phyloP scores from a whole-genome alignment of 495 filamentous ascomycete species.

The Neurospora hispaniola region DNA sequence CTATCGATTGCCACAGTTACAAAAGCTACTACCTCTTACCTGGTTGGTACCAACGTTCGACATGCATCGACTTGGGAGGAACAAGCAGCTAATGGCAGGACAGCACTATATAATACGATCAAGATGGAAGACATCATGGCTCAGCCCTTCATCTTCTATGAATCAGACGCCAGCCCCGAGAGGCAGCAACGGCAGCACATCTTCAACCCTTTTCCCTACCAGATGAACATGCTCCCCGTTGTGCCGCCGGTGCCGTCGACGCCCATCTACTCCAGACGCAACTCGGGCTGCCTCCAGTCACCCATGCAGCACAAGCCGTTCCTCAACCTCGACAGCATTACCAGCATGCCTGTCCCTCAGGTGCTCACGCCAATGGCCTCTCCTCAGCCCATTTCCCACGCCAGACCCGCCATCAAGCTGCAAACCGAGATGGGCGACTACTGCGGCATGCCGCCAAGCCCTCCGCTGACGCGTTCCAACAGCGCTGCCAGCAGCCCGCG shows the following conservation, averaged over 20 bases:
- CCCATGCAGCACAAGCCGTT: conserved; percentile 52
- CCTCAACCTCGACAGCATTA: conserved; percentile 10
- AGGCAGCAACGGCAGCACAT: conserved; percentile 77
- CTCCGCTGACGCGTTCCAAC: conserved; percentile 73
- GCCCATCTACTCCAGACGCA: conserved; percentile 65
- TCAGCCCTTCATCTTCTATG: conserved; percentile 89
- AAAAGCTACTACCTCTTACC: conserved; percentile 5
- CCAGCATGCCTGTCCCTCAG: conserved; percentile 38
- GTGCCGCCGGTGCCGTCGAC: conserved; percentile 48
- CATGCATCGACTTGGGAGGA: conserved; percentile 9
- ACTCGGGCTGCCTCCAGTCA: conserved; percentile 49
- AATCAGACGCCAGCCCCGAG: conserved; percentile 63
- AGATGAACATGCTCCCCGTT: conserved; percentile 42
- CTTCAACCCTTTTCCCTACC: conserved; percentile 51
- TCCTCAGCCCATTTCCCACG: conserved; percentile 56
- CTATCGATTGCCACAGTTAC: conserved; percentile 9
- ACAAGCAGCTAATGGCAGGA: conserved; percentile 5
- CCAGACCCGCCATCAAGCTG: conserved; percentile 62
- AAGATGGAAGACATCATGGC: conserved; percentile 43
- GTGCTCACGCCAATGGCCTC: conserved; percentile 69
- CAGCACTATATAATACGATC: neutral
- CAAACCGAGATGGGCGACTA: conserved; percentile 63
- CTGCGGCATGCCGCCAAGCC: conserved; percentile 72
- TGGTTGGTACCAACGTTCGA: conserved; percentile 15
- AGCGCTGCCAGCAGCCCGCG: conserved; percentile 82